Base-by-base conservation (phyloP, 345 rosid genomes). In the Rhizophora mangle region DNA sequence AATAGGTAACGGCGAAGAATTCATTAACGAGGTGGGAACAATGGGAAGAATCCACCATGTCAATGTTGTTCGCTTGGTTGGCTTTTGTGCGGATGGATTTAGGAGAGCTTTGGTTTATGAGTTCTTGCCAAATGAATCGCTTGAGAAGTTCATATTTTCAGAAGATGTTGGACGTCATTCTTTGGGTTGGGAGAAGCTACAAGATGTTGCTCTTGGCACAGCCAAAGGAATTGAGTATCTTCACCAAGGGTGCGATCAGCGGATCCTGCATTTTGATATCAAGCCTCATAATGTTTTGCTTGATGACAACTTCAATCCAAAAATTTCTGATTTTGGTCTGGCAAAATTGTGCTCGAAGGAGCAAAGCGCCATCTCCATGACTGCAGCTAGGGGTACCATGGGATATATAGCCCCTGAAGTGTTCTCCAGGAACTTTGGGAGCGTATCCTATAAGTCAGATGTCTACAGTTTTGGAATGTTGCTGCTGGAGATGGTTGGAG, bases 331-430 rank as follows among this genome's bases (percentile, higher is more conserved):
- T 73, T 73, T 66, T 8, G 71, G 76, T 19, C 64, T 73, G 16
- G 16, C 76, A 0, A 73, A 73, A 53, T n/a, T 67, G 22, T 72
- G 64, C 39, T 49, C 67, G 0, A 66, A 46, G 34, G 64, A 67
- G 5, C 5, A 73, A 46, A 67, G 51, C 2, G 67, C 64, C 11
- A 54, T 73, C 10, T 53, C 71, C 19, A 56, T 66, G 39, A 66
- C 76, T 1, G 53, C 62, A 19, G 76, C 62, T 21, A 62, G 76
- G 51, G 76, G 76, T 26, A 73, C 71, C 26, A 72, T 72, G 15
- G 69, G 75, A 2, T 64, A 72, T 16, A 72, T 72, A 39, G 69
- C 75, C 32, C 75, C 75, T 6, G 64, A 72, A 36, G 72, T 69
- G 16, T 60, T 31, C 59, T 61, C 60, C 10, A 71, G 74, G 68